Evolutionary conservation across 805 yeast genomes (phyloP), one percentile per base, ranked within the genome.

Genomic region (Saturnispora diversa): DNA sequence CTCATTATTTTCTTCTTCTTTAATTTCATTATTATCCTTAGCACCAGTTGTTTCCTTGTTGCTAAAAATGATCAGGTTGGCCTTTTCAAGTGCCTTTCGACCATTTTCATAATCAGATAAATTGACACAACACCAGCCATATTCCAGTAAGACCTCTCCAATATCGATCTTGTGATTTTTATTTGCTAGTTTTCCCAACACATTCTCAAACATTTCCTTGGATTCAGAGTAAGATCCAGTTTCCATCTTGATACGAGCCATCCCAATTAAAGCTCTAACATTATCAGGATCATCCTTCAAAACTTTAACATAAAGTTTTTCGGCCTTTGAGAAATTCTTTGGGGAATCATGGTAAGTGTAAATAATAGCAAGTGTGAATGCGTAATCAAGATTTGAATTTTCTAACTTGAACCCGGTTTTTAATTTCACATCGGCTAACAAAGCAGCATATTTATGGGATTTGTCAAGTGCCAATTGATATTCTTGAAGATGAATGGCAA

Each of bases 271-370:
- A 0, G 95, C 95, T 35, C 68, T 69, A 5, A 70, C 60, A 16
- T 64, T 64, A 0, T 58, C 48, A 0, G 64, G 63, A 43, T 62
- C 64, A 3, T 51, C 52, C 13, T 45, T 47, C 20, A 85, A 64
- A 3, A 87, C 75, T 19, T 66, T 63, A 27, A 82, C 81, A 58
- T 81, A 92, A 12, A 87, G 58, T 36, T 74, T 75, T 22, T 81
- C 54, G 0, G 98, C 97, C 20, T 79, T 68, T 2, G 74, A 67
- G 53, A 75, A 85, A 59, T 90, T 84, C 58, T 86, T 86, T 9
- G 97, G 98, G 0, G 97, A 83, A 56, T 90, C 95, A 53, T 79
- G 73, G 54, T 84, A 81, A 0, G 94, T 84, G 54, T 87, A 84
- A 1, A 82, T 70, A 1, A 78, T 72, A 0, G 92, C 97, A 40